phyloP scores from a whole-genome alignment of 306 rosid species.

The Malus domestica region ASM211411v1 NC_041801.1:37280001-37280500 shows the following conservation, averaged over 20 bases:
- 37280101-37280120: conserved; percentile 23
- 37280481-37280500: no score
- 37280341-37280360: background rate
- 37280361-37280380: background rate
- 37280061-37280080: conserved; percentile 32
- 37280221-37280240: conserved; percentile 56
- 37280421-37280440: background rate
- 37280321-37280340: background rate
- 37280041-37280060: conserved; percentile 59
- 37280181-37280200: no score
- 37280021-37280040: conserved; percentile 62
- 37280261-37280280: conserved; percentile 73
- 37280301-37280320: conserved; percentile 16
- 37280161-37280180: no score
- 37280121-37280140: background rate
- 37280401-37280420: conserved; percentile 10
- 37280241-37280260: conserved; percentile 49
- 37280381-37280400: conserved; percentile 47
- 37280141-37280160: no score
- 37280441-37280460: no score
- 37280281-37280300: conserved; percentile 30
- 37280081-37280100: conserved; percentile 51
- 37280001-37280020: conserved; percentile 54
- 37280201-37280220: background rate
- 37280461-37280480: no score